These are phyloP conservation scores for Neurospora terricola DNA, from an alignment of 495 filamentous ascomycete genomes.

Conservation along the genomic window DNA sequence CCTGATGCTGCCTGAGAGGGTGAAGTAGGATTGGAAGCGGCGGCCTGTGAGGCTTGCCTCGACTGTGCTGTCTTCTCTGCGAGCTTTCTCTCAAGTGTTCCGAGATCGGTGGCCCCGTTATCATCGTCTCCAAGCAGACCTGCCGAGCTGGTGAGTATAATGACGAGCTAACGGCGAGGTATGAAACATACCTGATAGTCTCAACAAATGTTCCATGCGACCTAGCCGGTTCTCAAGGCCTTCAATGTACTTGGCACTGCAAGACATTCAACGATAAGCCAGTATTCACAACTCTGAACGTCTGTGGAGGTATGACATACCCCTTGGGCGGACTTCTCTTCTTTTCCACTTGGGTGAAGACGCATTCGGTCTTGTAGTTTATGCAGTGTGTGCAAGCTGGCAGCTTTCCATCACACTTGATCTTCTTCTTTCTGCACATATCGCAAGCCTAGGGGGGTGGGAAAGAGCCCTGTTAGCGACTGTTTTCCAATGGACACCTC, in stretches of 20 bases:
- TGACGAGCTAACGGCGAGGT: background rate
- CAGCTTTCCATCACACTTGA: slow-evolving; percentile 96
- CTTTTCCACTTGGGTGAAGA: slow-evolving; percentile 98
- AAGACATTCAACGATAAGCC: slow-evolving; percentile 15
- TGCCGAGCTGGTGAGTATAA: slow-evolving; percentile 16
- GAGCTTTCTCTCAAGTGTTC: slow-evolving; percentile 73
- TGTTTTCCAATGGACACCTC: background rate
- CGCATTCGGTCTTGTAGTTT: slow-evolving; percentile 97
- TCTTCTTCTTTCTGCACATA: slow-evolving; percentile 99
- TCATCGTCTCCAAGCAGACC: slow-evolving; percentile 75
- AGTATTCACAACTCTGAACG: background rate
- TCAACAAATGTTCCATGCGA: slow-evolving; percentile 84
- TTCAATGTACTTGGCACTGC: slow-evolving; percentile 94
- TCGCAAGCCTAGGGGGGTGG: slow-evolving; percentile 66
- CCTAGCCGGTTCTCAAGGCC: slow-evolving; percentile 89
- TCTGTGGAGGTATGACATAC: slow-evolving; percentile 33
- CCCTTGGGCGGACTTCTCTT: slow-evolving; percentile 97
- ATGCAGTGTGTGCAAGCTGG: slow-evolving; percentile 92
- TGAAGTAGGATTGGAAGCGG: slow-evolving; percentile 34
- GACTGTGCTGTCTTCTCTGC: slow-evolving; percentile 49
- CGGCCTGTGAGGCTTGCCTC: slow-evolving; percentile 32
- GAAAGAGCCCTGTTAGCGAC: slow-evolving; percentile 9
- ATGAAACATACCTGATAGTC: slow-evolving; percentile 55
- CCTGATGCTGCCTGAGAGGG: slow-evolving; percentile 34
- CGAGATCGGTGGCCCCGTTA: slow-evolving; percentile 79